A percentile compares a stretch with the other conserved stretches of the same genome.
phyloP scores from a whole-genome alignment of 768 basidiomycete species.

The Melanogaster broomeanus region DNA sequence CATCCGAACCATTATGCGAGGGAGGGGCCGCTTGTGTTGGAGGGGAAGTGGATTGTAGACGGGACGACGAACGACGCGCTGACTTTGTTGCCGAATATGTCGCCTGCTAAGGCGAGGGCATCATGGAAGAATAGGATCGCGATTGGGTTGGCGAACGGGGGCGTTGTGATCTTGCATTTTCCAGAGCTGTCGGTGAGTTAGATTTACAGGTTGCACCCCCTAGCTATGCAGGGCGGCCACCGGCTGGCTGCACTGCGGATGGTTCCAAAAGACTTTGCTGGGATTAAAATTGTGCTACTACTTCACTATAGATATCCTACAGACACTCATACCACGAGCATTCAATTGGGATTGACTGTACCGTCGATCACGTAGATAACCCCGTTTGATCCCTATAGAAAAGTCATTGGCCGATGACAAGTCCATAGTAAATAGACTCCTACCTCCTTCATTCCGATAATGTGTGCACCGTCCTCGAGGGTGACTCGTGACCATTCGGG shows the following conservation, averaged over 20 bases:
- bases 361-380: slow-evolving; percentile 46
- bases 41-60: slow-evolving; percentile 28
- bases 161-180: slow-evolving; percentile 28
- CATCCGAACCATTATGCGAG: slow-evolving; percentile 9
- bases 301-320: background rate
- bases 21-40: slow-evolving; percentile 13
- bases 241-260: too few species aligned
- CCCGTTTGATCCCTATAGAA: slow-evolving; percentile 42
- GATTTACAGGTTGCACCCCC: too few species aligned
- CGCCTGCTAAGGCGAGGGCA: slow-evolving; percentile 22
- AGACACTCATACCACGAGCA: background rate
- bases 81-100: slow-evolving; percentile 31
- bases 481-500: slow-evolving; percentile 62
- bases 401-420: slow-evolving; percentile 1
- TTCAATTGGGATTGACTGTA: slow-evolving; percentile 28
- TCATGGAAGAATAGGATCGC: slow-evolving; percentile 23
- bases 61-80: slow-evolving; percentile 10
- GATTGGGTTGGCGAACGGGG: slow-evolving; percentile 30
- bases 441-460: slow-evolving; percentile 66
- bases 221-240: too few species aligned
- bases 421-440: slow-evolving; percentile 3
- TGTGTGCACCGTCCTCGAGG: slow-evolving; percentile 55
- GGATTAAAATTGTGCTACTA: background rate
- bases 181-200: slow-evolving; percentile 10
- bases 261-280: too few species aligned